Percentiles rank a stretch among this genome's conserved stretches.
Conservation (phyloP, 495 filamentous ascomycete genomes). For the Podospora bellae-mahoneyi region DNA sequence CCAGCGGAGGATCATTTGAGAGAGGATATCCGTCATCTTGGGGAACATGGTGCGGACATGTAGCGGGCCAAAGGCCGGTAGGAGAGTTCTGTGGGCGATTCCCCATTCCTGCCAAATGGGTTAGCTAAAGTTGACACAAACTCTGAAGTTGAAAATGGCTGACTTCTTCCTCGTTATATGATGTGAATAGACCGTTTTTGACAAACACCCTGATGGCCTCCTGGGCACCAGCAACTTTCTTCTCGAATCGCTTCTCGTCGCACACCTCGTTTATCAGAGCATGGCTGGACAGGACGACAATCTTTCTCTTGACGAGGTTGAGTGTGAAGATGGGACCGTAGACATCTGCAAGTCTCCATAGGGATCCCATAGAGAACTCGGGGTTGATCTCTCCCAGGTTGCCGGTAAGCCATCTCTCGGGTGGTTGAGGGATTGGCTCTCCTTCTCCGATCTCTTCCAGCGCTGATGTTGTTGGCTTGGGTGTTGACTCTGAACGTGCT, state of each 20-base stretch:
- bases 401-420: conserved; percentile 54
- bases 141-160: neutral
- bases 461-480: conserved; percentile 28
- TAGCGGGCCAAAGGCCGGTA: conserved; percentile 70
- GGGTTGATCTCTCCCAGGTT: conserved; percentile 56
- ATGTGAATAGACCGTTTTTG: conserved; percentile 68
- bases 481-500: conserved; percentile 16
- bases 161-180: conserved; percentile 51
- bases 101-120: conserved; percentile 51
- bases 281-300: conserved; percentile 34
- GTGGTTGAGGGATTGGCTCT: conserved; percentile 52
- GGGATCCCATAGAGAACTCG: conserved; percentile 50
- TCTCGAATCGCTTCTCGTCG: conserved; percentile 65
- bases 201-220: conserved; percentile 56
- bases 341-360: conserved; percentile 54
- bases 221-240: conserved; percentile 42
- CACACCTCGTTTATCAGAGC: conserved; percentile 62
- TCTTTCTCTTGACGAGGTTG: conserved; percentile 29
- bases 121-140: neutral
- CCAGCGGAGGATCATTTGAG: conserved; percentile 73
- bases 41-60: conserved; percentile 67
- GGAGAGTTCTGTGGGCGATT: conserved; percentile 62
- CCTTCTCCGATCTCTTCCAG: conserved; percentile 51
- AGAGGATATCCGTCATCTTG: conserved; percentile 72
- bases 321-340: conserved; percentile 64